phyloP scores from a whole-genome alignment of 352 stramenopile genomes.

The Blastocystis sp. region DNA sequence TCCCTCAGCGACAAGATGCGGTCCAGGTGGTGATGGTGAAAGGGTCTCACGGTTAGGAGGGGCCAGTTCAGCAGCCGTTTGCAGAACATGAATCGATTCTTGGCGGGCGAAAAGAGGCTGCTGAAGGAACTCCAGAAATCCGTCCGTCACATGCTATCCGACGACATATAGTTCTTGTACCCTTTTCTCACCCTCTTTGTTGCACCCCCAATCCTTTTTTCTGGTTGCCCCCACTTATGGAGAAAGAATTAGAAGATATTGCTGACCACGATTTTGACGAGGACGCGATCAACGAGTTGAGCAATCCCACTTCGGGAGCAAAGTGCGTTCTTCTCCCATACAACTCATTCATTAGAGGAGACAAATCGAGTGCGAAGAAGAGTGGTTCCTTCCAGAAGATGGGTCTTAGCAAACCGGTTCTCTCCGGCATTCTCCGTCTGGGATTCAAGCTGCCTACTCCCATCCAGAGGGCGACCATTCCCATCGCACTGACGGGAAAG shows the following conservation, averaged over 20 bases:
- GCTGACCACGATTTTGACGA: slow-evolving; percentile 2
- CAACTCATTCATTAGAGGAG: neutral
- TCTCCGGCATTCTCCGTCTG: slow-evolving; percentile 85
- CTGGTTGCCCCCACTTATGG: neutral
- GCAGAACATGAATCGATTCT: neutral
- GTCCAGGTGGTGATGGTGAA: neutral
- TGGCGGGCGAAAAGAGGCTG: neutral
- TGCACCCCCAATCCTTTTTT: neutral
- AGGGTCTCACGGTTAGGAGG: neutral
- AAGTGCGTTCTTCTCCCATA: neutral
- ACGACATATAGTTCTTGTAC: neutral
- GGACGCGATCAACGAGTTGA: neutral
- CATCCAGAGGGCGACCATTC: slow-evolving; percentile 96
- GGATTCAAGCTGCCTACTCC: slow-evolving; percentile 94
- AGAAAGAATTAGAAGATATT: slow-evolving; percentile 29
- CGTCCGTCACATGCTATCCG: neutral
- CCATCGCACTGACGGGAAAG: slow-evolving; percentile 88
- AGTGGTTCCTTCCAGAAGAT: slow-evolving; percentile 73
- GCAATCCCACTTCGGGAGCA: neutral
- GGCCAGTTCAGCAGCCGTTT: slow-evolving; percentile 16
- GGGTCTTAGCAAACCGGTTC: slow-evolving; percentile 73
- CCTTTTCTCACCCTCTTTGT: slow-evolving; percentile 22
- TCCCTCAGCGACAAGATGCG: slow-evolving; percentile 12
- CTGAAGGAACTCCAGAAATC: slow-evolving; percentile 9
- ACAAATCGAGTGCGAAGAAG: slow-evolving; percentile 32